Conservation (phyloP, 495 filamentous ascomycete genomes). For the Neurospora terricola region DNA sequence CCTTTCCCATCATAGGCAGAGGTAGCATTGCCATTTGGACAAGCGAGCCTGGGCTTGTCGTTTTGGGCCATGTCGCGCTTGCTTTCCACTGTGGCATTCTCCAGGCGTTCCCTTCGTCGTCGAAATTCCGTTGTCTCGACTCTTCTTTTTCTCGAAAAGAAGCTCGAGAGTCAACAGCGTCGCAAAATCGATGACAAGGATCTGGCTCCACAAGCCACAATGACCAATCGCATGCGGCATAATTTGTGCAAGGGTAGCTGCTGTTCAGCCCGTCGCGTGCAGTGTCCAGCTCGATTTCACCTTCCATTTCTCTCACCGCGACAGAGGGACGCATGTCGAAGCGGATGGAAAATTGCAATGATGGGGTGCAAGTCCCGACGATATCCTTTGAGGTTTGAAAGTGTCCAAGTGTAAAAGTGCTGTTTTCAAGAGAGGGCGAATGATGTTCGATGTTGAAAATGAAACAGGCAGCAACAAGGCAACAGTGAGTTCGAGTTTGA, state of each 20-base stretch:
- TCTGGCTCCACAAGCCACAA: background rate
- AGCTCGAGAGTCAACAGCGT: background rate
- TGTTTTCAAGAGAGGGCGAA: background rate
- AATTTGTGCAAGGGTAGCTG: background rate
- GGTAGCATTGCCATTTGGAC: conserved; percentile 33
- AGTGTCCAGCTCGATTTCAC: background rate
- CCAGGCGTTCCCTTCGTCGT: conserved; percentile 9
- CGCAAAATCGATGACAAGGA: conserved; percentile 5
- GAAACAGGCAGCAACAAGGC: background rate
- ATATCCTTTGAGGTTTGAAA: background rate
- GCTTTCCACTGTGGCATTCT: conserved; percentile 19
- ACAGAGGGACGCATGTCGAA: background rate
- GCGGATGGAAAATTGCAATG: background rate
- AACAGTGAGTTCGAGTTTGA: background rate
- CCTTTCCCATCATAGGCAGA: conserved; percentile 14
- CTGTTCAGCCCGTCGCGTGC: background rate
- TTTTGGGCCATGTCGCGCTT: conserved; percentile 19
- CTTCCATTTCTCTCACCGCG: background rate
- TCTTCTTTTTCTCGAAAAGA: background rate
- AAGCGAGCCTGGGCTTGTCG: conserved; percentile 10
- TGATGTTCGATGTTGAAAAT: background rate
- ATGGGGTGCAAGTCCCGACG: background rate
- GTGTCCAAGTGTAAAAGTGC: background rate
- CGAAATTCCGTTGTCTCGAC: background rate
- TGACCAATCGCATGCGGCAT: conserved; percentile 6